Percentiles rank a stretch among this genome's conserved stretches.
phyloP scores from a whole-genome alignment of 2,329 filamentous ascomycete genomes.

The Sclerotinia borealis region DNA sequence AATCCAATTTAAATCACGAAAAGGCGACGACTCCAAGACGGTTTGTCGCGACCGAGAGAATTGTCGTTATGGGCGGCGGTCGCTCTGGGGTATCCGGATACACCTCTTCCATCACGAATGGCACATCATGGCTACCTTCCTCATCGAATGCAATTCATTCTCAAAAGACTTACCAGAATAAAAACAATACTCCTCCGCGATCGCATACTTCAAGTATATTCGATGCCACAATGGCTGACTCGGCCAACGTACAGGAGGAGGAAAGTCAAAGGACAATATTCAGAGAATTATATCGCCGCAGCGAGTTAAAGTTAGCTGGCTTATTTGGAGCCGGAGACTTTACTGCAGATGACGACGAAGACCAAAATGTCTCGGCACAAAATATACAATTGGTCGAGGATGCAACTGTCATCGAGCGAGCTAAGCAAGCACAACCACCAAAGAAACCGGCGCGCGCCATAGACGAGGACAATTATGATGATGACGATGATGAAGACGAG shows the following conservation, averaged over 20 bases:
- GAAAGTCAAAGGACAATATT: slow-evolving; percentile 68
- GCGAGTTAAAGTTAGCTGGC: slow-evolving; percentile 68
- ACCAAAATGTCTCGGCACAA: slow-evolving; percentile 29
- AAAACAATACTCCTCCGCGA: slow-evolving; percentile 49
- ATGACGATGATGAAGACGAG: slow-evolving; percentile 70
- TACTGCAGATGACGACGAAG: slow-evolving; percentile 17
- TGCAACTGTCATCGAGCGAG: slow-evolving; percentile 43
- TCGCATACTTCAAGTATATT: slow-evolving; percentile 28
- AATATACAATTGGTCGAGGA: slow-evolving; percentile 40
- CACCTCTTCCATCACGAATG: slow-evolving; percentile 29
- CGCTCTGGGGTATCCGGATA: slow-evolving; percentile 21
- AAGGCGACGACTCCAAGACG: slow-evolving; percentile 19
- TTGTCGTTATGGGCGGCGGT: slow-evolving; percentile 14
- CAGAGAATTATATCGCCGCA: slow-evolving; percentile 68
- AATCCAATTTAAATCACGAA: slow-evolving; percentile 24
- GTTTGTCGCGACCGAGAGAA: slow-evolving; percentile 23
- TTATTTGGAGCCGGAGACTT: slow-evolving; percentile 54
- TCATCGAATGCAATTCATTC: slow-evolving; percentile 42
- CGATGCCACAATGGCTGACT: slow-evolving; percentile 40
- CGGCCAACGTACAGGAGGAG: slow-evolving; percentile 53
- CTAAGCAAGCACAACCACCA: slow-evolving; percentile 38
- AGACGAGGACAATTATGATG: slow-evolving; percentile 80
- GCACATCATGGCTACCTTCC: slow-evolving; percentile 58
- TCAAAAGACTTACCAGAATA: slow-evolving; percentile 47
- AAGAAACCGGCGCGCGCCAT: slow-evolving; percentile 75